Conservation (phyloP, 305 asterid species). For the Fraxinus albicans region DNA sequence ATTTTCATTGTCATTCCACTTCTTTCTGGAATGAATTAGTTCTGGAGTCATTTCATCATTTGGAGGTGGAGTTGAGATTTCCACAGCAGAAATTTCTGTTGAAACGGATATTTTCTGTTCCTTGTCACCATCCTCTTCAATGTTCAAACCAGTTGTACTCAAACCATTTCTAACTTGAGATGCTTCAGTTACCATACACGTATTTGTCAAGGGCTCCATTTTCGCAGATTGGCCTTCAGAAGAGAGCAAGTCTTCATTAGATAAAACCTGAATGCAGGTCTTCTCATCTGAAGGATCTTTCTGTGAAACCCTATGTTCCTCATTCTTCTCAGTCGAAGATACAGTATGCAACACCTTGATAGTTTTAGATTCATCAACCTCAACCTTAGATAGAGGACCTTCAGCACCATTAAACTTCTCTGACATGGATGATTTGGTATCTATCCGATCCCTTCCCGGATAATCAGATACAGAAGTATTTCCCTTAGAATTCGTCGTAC, state of each 20-base stretch:
- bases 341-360: constrained; percentile 43
- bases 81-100: constrained; percentile 39
- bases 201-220: constrained; percentile 18
- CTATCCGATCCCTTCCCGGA: constrained; percentile 20
- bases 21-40: constrained; percentile 46
- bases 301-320: constrained; percentile 18
- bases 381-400: constrained; percentile 20
- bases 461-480: constrained; percentile 26
- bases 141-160: constrained; percentile 22
- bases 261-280: constrained; percentile 7
- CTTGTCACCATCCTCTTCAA: constrained; percentile 24
- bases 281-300: constrained; percentile 29
- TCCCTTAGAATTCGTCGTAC: constrained; percentile 25
- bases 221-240: constrained; percentile 21
- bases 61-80: constrained; percentile 56
- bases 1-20: constrained; percentile 64
- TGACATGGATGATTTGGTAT: constrained; percentile 12
- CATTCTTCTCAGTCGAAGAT: constrained; percentile 47
- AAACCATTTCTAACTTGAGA: constrained; percentile 17
- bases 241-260: constrained; percentile 16
- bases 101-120: constrained; percentile 37
- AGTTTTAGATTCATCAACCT: constrained; percentile 30
- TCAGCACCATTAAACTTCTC: constrained; percentile 24
- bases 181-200: constrained; percentile 11
- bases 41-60: constrained; percentile 41